These are phyloP conservation scores for Castanospermum australe DNA, from an alignment of 306 rosid genomes.

Conservation along the genomic window DNA sequence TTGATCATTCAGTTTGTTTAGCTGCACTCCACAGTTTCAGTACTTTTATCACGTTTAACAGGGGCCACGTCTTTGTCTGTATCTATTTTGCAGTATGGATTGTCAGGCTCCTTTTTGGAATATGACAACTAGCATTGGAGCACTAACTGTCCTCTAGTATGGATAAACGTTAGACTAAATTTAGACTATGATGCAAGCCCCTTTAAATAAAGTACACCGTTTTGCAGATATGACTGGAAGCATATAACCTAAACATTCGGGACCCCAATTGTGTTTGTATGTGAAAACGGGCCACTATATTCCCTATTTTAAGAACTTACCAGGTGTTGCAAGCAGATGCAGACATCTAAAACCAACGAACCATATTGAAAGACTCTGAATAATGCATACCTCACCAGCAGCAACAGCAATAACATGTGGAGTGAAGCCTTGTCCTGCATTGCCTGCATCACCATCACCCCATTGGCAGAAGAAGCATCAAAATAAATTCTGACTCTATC, in stretches of 20 bases:
- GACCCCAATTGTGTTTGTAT: background rate
- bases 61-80: too few relatives aligned
- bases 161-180: background rate
- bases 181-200: background rate
- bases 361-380: conserved; percentile 9
- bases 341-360: conserved; percentile 16
- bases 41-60: too few relatives aligned
- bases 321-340: background rate
- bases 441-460: conserved; percentile 69
- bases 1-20: background rate
- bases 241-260: background rate
- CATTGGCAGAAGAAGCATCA: conserved; percentile 13
- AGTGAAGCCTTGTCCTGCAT: conserved; percentile 81
- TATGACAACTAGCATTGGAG: background rate
- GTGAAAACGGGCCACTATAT: background rate
- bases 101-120: background rate
- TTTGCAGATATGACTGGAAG: background rate
- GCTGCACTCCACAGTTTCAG: too few relatives aligned
- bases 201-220: background rate
- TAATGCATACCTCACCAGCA: conserved; percentile 83
- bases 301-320: background rate
- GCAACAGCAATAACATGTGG: conserved; percentile 75
- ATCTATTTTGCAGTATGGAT: too few relatives aligned
- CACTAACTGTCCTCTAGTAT: background rate
- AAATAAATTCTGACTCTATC: conserved; percentile 19